Conservation (phyloP, 2,329 filamentous ascomycete species). For the Cladosporium oxysporum region DNA sequence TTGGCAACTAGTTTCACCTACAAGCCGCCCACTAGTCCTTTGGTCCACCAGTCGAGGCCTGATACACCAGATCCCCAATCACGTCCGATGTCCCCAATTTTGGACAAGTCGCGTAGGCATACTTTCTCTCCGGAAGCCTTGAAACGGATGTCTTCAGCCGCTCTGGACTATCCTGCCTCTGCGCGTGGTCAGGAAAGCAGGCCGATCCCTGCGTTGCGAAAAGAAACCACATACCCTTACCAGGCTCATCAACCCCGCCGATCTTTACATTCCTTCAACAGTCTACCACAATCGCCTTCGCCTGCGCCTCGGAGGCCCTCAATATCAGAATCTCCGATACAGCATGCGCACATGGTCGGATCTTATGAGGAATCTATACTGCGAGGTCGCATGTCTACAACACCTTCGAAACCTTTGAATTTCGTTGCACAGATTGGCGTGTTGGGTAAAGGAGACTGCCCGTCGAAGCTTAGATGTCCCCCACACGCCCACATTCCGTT, state of each 20-base stretch:
- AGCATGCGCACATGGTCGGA: conserved; percentile 93
- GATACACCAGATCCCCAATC: conserved; percentile 37
- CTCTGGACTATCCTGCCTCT: conserved; percentile 37
- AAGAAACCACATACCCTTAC: conserved; percentile 61
- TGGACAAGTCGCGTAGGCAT: conserved; percentile 63
- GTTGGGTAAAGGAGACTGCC: conserved; percentile 85
- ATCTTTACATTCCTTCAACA: conserved; percentile 52
- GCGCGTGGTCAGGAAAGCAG: conserved; percentile 25
- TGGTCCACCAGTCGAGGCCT: conserved; percentile 63
- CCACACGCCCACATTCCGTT: conserved; percentile 89
- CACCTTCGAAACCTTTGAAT: conserved; percentile 85
- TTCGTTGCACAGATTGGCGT: conserved; percentile 96
- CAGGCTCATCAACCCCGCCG: conserved; percentile 66
- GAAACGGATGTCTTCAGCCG: conserved; percentile 48
- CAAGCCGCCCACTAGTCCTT: conserved; percentile 85
- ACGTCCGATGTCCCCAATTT: conserved; percentile 42
- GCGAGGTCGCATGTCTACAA: conserved; percentile 93
- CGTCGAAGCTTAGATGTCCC: conserved; percentile 79
- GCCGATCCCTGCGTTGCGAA: conserved; percentile 51
- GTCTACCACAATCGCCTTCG: conserved; percentile 47
- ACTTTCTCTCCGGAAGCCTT: conserved; percentile 68
- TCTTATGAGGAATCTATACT: conserved; percentile 98
- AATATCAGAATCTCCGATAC: conserved; percentile 75
- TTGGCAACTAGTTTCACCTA: conserved; percentile 79
- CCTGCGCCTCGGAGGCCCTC: conserved; percentile 66